phyloP scores from a whole-genome alignment of 306 rosid species.

The Malus orientalis region DNA sequence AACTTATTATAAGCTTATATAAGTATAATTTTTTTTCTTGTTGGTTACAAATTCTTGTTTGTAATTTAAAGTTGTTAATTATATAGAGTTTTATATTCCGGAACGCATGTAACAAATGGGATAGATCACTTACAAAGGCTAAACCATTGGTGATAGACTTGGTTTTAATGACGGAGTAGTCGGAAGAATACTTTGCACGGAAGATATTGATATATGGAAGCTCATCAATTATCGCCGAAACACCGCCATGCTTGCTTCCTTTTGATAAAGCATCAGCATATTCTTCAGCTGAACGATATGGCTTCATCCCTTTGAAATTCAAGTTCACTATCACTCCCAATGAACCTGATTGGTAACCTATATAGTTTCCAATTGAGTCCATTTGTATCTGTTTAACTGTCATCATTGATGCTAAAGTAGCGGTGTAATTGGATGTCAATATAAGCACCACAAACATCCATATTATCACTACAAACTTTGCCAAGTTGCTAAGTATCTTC shows the following conservation, averaged over 20 bases:
- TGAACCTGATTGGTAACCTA: background rate
- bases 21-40: too few species aligned
- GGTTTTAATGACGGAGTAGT: background rate
- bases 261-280: conserved; percentile 1
- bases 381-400: background rate
- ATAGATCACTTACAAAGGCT: conserved; percentile 9
- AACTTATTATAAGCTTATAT: too few species aligned
- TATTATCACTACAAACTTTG: background rate
- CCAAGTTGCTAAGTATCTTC: background rate
- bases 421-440: background rate
- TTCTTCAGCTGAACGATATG: background rate
- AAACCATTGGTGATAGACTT: conserved; percentile 8
- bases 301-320: background rate
- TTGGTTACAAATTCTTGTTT: too few species aligned
- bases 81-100: too few species aligned
- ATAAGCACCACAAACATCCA: background rate
- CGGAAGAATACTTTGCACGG: background rate
- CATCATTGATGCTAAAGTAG: background rate
- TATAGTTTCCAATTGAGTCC: background rate
- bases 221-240: conserved; percentile 13
- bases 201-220: conserved; percentile 6
- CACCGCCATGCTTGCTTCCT: conserved; percentile 4
- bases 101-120: too few species aligned
- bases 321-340: too few species aligned
- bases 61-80: too few species aligned